phyloP scores from a whole-genome alignment of 345 rosid species.

The Ricinus communis region DNA sequence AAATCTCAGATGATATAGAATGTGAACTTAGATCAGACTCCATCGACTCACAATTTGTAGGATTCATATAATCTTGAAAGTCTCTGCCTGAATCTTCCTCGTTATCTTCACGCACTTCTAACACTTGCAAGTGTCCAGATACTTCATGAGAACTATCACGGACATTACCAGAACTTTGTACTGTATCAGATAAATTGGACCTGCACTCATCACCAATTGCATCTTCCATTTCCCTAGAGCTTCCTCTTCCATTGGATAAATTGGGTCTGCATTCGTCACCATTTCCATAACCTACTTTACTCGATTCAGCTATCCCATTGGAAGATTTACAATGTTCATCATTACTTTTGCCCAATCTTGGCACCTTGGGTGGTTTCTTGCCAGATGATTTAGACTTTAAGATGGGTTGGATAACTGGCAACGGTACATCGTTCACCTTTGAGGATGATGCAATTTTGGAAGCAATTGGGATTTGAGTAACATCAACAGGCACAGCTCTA shows the following conservation, averaged over 20 bases:
- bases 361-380: constrained; percentile 25
- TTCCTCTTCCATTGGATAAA: constrained; percentile 5
- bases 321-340: constrained; percentile 26
- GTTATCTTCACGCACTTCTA: constrained; percentile 13
- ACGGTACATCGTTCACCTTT: constrained; percentile 23
- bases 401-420: constrained; percentile 66
- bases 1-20: constrained; percentile 34
- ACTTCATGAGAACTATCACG: constrained; percentile 15
- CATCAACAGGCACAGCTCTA: constrained; percentile 53
- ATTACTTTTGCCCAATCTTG: constrained; percentile 16
- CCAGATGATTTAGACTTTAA: constrained; percentile 29
- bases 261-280: background rate
- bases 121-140: constrained; percentile 19
- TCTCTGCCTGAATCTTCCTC: constrained; percentile 19
- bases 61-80: constrained; percentile 32
- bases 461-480: constrained; percentile 66
- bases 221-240: constrained; percentile 14
- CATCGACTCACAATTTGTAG: constrained; percentile 23
- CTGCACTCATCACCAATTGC: constrained; percentile 17
- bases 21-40: constrained; percentile 34
- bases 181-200: constrained; percentile 17
- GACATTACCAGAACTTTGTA: constrained; percentile 24
- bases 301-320: constrained; percentile 26
- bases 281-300: constrained; percentile 2
- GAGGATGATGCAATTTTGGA: constrained; percentile 38